Evolutionary conservation across 2,329 filamentous ascomycete species (phyloP).

Genomic region (Nothomitra cinnamomea): DNA sequence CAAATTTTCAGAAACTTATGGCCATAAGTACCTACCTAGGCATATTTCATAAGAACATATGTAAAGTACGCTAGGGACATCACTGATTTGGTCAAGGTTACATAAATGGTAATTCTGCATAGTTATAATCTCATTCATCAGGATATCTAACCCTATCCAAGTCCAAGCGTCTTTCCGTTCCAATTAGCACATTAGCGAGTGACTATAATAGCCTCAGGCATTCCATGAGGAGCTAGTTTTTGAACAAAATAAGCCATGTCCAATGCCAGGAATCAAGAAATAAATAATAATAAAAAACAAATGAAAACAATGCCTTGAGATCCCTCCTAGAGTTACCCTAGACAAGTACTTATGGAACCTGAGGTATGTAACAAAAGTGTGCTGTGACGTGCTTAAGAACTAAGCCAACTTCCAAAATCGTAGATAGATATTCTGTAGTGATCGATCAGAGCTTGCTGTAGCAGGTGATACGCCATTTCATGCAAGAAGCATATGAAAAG

Average conservation of each 20-base stretch:
- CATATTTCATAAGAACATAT: too few relatives aligned
- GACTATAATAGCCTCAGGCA: neutral
- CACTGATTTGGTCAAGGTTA: too few relatives aligned
- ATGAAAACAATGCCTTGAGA: neutral
- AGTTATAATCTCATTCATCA: neutral
- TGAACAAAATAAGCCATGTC: neutral
- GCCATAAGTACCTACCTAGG: neutral
- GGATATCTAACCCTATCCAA: neutral
- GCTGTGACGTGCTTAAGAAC: neutral
- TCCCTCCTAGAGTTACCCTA: neutral
- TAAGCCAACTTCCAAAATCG: neutral
- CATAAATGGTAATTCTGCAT: too few relatives aligned
- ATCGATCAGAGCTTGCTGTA: neutral
- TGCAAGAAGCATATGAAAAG: neutral
- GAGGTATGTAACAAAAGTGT: constrained; percentile 2
- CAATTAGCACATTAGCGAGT: constrained; percentile 5
- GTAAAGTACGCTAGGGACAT: too few relatives aligned
- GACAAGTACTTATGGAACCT: neutral
- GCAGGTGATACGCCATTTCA: constrained; percentile 1
- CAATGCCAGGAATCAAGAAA: neutral
- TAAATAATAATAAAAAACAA: neutral
- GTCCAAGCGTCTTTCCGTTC: neutral
- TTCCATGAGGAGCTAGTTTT: neutral
- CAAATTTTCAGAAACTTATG: neutral
- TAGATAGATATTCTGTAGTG: neutral